Evolutionary conservation across 2,329 filamentous ascomycete species (phyloP), one percentile per base, ranked within the genome.

Genomic region (Colletotrichum chlorophyti): DNA sequence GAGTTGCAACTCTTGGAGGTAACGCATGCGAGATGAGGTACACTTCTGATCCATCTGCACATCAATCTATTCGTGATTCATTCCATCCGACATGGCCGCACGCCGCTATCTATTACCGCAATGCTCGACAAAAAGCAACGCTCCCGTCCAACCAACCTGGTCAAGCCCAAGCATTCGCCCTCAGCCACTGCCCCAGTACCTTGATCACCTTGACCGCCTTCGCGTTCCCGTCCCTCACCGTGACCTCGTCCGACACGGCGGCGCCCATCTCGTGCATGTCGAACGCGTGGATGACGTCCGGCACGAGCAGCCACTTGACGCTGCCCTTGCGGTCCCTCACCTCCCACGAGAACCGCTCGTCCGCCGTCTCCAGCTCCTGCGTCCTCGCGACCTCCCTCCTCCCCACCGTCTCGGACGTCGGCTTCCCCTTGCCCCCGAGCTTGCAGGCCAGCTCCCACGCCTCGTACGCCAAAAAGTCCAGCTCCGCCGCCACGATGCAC

Each of bases 301-400:
- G 76, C 14, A 79, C 70, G 4, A 78, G 65, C 60, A 79, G 53
- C 75, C 75, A 78, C 47, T 70, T 70, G 23, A 76, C 70, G 45
- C 70, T 70, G 1, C 63, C 64, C 63, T 11, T 46, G 48, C 60
- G 65, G 2, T 54, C 57, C 51, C 58, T 48, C 31, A 68, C 69
- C 61, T 74, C 70, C 63, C 75, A 76, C 5, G 66, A 65, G 49
- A 72, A 76, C 29, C 69, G 63, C 66, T 74, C 73, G 50, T 76
- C 72, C 43, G 38, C 49, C 4, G 57, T 42, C 55, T 67, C 68
- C 19, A 70, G 58, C 58, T 64, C 60, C 43, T 45, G 41, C 46
- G 46, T 45, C 19, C 24, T 43, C 11, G 58, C 58, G 3, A 43
- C 23, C 53, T 64, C 65, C 14, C 43, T 42, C 23, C 64, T 29